Base-by-base conservation (phyloP, 768 basidiomycete species). In the Phaeotremella skinneri region DNA sequence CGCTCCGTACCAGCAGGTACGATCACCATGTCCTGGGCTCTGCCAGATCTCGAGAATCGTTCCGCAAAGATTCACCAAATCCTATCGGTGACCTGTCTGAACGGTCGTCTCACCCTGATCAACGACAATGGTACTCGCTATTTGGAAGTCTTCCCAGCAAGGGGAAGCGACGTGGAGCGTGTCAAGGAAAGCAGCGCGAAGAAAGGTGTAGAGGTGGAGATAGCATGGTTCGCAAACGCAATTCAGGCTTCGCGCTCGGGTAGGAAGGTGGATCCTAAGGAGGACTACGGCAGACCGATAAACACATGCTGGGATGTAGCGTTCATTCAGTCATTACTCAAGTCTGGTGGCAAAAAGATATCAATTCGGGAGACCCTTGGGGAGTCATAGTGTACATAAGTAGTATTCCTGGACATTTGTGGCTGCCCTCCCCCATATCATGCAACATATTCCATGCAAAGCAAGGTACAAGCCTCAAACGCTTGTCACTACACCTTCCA, bases 281-380 rank as follows among this genome's bases (percentile, higher is more conserved):
- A 82, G 27, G 83, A 84, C 62, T 62, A 59, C n/a, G 88, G 87
- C 17, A 81, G 83, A 62, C 86, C 87, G 26, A 73, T 80, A 31
- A 83, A 79, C 17, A 84, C 89, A 26, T 76, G 92, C 60, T 78
- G 79, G 61, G 90, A 92, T 71, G 84, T 92, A 25, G 88, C 87
- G 26, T 80, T 90, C 67, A 86, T 93, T 59, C 81, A 93, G 78
- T 89, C 87, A 26, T 83, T 83, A 27, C 78, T 91, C 79, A 85
- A 82, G 34, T 87, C 86, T 64, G 76, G 82, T 20, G 88, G 88
- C 3, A 67, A 79, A 57, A 72, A 82, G 37, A 80, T 90, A 2
- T 83, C 87, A 73, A 76, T 91, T 55, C 66, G 63, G 20, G 64
- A 74, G 41, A 55, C 78, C 5, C 58, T 78, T 30, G 55, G 56